Base-by-base conservation (phyloP, 1,284 basidiomycete species). In the Mrakiaceae sp. region DNA sequence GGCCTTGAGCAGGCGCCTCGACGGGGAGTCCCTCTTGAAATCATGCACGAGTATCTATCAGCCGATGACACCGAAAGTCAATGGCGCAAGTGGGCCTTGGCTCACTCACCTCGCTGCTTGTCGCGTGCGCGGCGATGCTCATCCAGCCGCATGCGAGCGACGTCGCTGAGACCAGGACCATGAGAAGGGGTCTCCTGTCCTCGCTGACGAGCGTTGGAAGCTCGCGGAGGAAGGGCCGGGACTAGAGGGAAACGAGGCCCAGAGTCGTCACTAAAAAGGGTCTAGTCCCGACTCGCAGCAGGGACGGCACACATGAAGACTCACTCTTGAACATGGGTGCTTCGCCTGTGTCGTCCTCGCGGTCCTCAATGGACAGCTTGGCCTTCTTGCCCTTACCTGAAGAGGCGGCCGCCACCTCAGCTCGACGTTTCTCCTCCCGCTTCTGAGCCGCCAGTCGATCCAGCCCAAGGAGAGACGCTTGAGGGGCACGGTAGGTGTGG, bases 111-210 rank as follows among this genome's bases (percentile, higher is more conserved):
- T 77, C 80, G 76, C 71, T 84, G 83, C 68, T 81, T 85, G 59
- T 90, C 88, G 68, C 82, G 77, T 67, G 81, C 82, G 67, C 79
- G 81, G 63, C 87, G 81, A 70, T 88, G 78, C 67, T 92, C 91
- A 63, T 93, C 90, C 44, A 96, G 75, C 67, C 82, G 78, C 69
- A 81, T 80, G 42, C 85, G 80, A 8, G 87, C 90, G 1, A 79
- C 77, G 42, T 90, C 87, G 0, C 88, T 88, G 44, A 97, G 78
- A 10, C 93, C 94, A 58, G 89, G 87, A 0, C 89, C 87, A 73
- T 94, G 89, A n/a, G 92, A 94, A 0, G 93, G 93, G 0, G 93
- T 97, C 70, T 95, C 92, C 69, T 88, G 87, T 0, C 85, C 88
- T 69, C 87, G 79, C 67, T 88, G 84, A 10, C 93, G 83, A 2